Evolutionary conservation across 192 early-diverging fungal species (phyloP).

Genomic region (Coemansia sp.): DNA sequence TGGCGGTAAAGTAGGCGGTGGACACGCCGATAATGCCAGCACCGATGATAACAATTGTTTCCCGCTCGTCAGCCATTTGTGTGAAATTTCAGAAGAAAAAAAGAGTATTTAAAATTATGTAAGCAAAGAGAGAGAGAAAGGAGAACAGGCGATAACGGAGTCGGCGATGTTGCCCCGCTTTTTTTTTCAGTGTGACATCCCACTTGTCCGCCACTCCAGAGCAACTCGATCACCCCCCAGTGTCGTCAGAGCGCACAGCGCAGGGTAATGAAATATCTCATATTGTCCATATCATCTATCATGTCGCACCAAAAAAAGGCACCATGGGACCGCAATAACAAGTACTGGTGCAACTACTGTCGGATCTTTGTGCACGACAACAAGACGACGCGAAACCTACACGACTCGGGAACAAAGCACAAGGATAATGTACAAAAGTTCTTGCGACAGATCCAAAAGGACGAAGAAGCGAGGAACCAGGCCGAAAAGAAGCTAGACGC

Average conservation of each 20-base stretch:
- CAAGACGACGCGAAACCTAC: constrained; percentile 68
- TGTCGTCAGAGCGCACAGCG: neutral
- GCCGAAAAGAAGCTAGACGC: constrained; percentile 61
- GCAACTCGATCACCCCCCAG: neutral
- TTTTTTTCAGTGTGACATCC: neutral
- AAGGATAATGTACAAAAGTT: constrained; percentile 82
- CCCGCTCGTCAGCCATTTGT: constrained; percentile 24
- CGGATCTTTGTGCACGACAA: constrained; percentile 81
- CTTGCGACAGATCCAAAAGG: constrained; percentile 67
- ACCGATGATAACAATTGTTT: constrained; percentile 51
- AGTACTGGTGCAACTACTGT: constrained; percentile 87
- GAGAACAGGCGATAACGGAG: neutral
- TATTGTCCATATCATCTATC: neutral
- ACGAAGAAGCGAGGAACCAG: constrained; percentile 55
- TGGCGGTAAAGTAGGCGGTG: constrained; percentile 47
- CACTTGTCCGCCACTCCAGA: neutral
- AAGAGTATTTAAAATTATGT: neutral
- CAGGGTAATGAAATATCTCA: neutral
- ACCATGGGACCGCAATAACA: constrained; percentile 63
- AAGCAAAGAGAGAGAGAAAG: neutral
- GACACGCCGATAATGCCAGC: constrained; percentile 53
- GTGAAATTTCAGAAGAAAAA: neutral
- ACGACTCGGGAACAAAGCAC: constrained; percentile 80
- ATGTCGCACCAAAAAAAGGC: constrained; percentile 37
- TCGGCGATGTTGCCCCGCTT: too few relatives aligned